Evolutionary conservation across 75 land plant genomes (phyloP).

Genomic region (Azolla pinnata): DNA sequence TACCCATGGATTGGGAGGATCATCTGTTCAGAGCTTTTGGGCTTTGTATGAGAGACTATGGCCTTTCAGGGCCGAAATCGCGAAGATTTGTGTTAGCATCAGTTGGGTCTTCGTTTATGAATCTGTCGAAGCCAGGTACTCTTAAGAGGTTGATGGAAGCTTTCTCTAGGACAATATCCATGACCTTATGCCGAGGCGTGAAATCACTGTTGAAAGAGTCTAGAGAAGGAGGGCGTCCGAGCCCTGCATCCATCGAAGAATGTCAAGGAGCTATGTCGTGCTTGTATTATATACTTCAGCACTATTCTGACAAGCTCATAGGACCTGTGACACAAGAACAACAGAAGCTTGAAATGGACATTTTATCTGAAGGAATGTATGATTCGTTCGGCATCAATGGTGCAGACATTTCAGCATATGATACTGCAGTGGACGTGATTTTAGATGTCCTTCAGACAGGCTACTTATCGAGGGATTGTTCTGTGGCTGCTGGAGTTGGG

Average conservation of each 20-base stretch:
- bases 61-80: slow-evolving; percentile 28
- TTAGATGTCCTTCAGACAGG: slow-evolving; percentile 59
- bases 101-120: slow-evolving; percentile 55
- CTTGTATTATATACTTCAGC: slow-evolving; percentile 79
- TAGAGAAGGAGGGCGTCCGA: slow-evolving; percentile 50
- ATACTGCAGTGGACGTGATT: slow-evolving; percentile 27
- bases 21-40: slow-evolving; percentile 35
- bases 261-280: slow-evolving; percentile 91
- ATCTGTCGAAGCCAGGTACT: slow-evolving; percentile 67
- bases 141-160: slow-evolving; percentile 40
- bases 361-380: not conserved
- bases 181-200: slow-evolving; percentile 45
- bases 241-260: slow-evolving; percentile 87
- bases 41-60: slow-evolving; percentile 54
- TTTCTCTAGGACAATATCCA: slow-evolving; percentile 36
- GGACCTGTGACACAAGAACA: not conserved
- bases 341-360: not conserved
- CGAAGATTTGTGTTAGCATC: slow-evolving; percentile 56
- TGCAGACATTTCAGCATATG: slow-evolving; percentile 17
- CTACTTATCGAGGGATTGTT: slow-evolving; percentile 80
- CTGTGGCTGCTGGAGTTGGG: slow-evolving; percentile 90
- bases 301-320: slow-evolving; percentile 47
- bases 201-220: slow-evolving; percentile 43
- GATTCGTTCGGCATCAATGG: not conserved
- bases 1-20: slow-evolving; percentile 8